Conservation (phyloP, 2,329 filamentous ascomycete species). For the Lachnellula subtilissima region DNA sequence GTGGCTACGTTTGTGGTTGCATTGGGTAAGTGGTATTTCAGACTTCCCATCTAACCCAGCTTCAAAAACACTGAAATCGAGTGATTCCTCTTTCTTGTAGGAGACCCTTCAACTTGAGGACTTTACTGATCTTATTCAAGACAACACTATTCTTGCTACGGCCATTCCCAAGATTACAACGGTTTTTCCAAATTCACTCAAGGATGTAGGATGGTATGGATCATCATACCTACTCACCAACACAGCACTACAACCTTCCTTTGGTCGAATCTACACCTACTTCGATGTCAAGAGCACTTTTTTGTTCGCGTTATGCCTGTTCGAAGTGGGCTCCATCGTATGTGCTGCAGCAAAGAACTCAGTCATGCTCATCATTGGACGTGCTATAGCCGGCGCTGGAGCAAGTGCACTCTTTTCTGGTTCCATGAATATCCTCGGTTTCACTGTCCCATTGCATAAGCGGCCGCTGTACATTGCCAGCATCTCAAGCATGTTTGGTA, state of each 20-base stretch:
- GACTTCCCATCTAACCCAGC: neutral
- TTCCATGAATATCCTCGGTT: slow-evolving; percentile 35
- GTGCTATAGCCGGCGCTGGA: slow-evolving; percentile 33
- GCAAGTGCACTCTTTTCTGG: slow-evolving; percentile 33
- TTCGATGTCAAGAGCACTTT: slow-evolving; percentile 33
- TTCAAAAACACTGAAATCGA: neutral
- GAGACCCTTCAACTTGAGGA: neutral
- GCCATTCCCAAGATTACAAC: slow-evolving; percentile 40
- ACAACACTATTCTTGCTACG: slow-evolving; percentile 36
- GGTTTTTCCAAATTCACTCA: slow-evolving; percentile 34
- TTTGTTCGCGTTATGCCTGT: slow-evolving; percentile 29
- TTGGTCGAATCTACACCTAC: slow-evolving; percentile 33
- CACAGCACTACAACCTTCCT: slow-evolving; percentile 32
- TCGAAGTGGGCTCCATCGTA: slow-evolving; percentile 34
- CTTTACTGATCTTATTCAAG: slow-evolving; percentile 6
- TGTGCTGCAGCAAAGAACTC: slow-evolving; percentile 34
- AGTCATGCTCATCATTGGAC: slow-evolving; percentile 33
- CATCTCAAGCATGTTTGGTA: slow-evolving; percentile 32
- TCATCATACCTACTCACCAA: slow-evolving; percentile 35
- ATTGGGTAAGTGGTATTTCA: slow-evolving; percentile 30
- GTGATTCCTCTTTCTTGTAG: neutral
- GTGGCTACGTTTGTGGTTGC: slow-evolving; percentile 45
- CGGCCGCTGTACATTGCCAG: slow-evolving; percentile 31
- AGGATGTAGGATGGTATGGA: slow-evolving; percentile 37
- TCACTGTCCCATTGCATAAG: slow-evolving; percentile 32